These are phyloP conservation scores for Dioscorea zingiberensis DNA, from an alignment of 106 monocot species.

Conservation along the genomic window DNA sequence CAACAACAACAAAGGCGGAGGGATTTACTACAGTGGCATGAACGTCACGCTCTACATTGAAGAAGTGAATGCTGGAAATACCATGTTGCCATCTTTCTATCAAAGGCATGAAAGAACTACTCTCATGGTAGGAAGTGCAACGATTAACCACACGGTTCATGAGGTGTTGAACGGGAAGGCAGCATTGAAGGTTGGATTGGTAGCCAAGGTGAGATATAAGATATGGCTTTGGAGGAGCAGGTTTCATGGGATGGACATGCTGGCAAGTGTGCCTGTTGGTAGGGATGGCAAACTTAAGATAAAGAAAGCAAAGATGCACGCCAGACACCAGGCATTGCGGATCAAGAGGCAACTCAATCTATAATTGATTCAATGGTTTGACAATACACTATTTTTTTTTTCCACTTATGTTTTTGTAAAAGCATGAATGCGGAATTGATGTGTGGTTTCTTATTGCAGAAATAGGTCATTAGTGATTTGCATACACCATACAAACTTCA, in stretches of 20 bases:
- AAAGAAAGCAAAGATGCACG: constrained; percentile 7
- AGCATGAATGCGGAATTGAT: not conserved
- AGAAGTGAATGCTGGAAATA: not conserved
- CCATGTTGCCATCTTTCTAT: constrained; percentile 12
- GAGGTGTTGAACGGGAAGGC: constrained; percentile 1
- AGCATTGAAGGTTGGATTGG: constrained; percentile 5
- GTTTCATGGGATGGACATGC: constrained; percentile 1
- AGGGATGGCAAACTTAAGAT: constrained; percentile 4
- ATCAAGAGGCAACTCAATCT: not conserved
- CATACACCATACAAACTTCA: not conserved
- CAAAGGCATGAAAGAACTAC: constrained; percentile 18
- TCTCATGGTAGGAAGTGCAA: no score
- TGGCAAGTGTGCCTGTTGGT: not conserved
- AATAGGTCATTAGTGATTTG: not conserved
- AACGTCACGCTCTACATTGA: constrained; percentile 12
- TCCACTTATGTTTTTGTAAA: not conserved
- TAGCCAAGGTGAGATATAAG: constrained; percentile 12
- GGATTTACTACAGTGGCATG: constrained; percentile 5
- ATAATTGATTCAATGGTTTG: not conserved
- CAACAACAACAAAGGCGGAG: constrained; percentile 23
- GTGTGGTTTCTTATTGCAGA: not conserved
- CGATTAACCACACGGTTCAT: not conserved
- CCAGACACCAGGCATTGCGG: not conserved
- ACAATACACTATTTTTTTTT: not conserved
- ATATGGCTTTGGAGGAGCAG: not conserved